phyloP scores from a whole-genome alignment of 495 filamentous ascomycete genomes.

The Chlorociboria aeruginascens region DNA sequence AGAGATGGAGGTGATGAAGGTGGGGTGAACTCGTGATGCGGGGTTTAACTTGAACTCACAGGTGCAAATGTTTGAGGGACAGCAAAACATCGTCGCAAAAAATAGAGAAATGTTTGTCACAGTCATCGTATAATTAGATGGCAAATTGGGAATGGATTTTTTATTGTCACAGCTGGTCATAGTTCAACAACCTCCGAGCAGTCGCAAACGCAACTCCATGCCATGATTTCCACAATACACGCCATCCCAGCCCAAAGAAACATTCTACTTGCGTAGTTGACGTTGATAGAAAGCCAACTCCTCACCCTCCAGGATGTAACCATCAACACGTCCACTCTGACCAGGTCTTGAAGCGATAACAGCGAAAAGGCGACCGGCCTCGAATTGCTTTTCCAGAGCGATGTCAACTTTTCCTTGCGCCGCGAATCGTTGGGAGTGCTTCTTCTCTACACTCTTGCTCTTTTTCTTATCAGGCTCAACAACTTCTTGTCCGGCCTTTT shows the following conservation, averaged over 20 bases:
- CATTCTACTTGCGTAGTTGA: slow-evolving; percentile 87
- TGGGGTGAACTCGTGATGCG: background rate
- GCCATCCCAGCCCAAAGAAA: slow-evolving; percentile 15
- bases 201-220: slow-evolving; percentile 19
- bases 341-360: slow-evolving; percentile 85
- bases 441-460: slow-evolving; percentile 85
- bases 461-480: slow-evolving; percentile 65
- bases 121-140: too few species aligned
- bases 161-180: too few species aligned
- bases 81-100: background rate
- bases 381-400: slow-evolving; percentile 93
- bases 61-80: background rate
- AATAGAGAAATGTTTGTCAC: background rate
- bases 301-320: slow-evolving; percentile 98
- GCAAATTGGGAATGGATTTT: too few species aligned
- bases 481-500: slow-evolving; percentile 51
- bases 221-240: slow-evolving; percentile 18
- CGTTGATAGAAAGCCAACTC: slow-evolving; percentile 99
- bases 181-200: slow-evolving; percentile 2
- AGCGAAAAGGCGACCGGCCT: slow-evolving; percentile 92
- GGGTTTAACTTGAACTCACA: background rate
- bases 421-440: slow-evolving; percentile 78
- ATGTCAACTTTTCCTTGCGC: slow-evolving; percentile 83
- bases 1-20: background rate
- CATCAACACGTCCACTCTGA: slow-evolving; percentile 91